Conservation (phyloP, 1,284 basidiomycete genomes). For the Apiotrichum akiyoshidainum region DNA sequence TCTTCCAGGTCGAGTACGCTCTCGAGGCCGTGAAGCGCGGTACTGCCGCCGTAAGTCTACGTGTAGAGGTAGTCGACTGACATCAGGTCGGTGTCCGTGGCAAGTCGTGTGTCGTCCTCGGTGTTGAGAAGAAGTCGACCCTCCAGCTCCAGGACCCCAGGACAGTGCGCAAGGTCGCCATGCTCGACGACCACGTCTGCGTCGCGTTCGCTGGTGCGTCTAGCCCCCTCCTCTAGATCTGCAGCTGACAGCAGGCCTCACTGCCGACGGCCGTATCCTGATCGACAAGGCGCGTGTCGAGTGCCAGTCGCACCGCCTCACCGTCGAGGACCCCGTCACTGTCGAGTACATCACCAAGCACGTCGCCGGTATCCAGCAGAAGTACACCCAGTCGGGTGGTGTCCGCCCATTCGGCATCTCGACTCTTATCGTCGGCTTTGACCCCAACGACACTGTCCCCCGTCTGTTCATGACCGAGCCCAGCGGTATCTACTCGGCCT, state of each 20-base stretch:
- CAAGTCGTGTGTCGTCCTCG: slow-evolving; percentile 89
- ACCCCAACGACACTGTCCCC: slow-evolving; percentile 83
- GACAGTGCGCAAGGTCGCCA: slow-evolving; percentile 95
- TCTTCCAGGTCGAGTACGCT: slow-evolving; percentile 84
- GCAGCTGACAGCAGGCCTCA: slow-evolving; percentile 70
- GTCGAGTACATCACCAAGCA: slow-evolving; percentile 98
- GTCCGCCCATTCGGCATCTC: slow-evolving; percentile 98
- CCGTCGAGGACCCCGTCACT: slow-evolving; percentile 96
- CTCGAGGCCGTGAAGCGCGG: slow-evolving; percentile 94
- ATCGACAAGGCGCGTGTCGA: slow-evolving; percentile 98
- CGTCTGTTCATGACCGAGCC: slow-evolving; percentile 96
- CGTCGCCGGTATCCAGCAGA: slow-evolving; percentile 97
- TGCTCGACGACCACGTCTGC: slow-evolving; percentile 97
- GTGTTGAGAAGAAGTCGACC: slow-evolving; percentile 98
- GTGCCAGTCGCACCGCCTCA: slow-evolving; percentile 95
- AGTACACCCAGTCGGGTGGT: slow-evolving; percentile 98
- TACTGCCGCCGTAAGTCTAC: slow-evolving; percentile 79
- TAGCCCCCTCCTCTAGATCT: not conserved
- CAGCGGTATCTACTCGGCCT: slow-evolving; percentile 94
- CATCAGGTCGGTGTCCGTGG: slow-evolving; percentile 89
- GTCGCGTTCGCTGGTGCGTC: slow-evolving; percentile 89
- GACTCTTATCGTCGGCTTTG: slow-evolving; percentile 94
- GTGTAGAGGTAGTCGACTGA: slow-evolving; percentile 9
- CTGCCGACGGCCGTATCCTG: slow-evolving; percentile 94
- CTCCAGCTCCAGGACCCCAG: slow-evolving; percentile 96